Percentiles rank a stretch among this genome's conserved stretches.
Evolutionary conservation across 2,329 filamentous ascomycete species (phyloP).

Genomic region (Diaporthe sp.): DNA sequence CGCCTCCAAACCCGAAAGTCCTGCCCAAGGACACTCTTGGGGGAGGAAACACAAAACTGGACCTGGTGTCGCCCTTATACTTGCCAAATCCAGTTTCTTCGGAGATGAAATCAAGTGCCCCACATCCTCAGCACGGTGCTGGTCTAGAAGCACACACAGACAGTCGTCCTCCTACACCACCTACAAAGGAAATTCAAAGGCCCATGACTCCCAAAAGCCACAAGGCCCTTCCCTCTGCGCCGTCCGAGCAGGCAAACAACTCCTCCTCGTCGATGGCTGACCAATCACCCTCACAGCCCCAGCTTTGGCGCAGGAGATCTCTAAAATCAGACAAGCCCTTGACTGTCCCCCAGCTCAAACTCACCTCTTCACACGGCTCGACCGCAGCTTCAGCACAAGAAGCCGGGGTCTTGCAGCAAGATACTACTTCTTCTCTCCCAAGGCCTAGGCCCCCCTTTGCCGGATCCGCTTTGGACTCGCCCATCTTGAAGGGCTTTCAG

Average conservation of each 20-base stretch:
- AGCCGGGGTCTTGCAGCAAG: constrained; percentile 38
- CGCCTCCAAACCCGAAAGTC: constrained; percentile 33
- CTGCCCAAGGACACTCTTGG: constrained; percentile 32
- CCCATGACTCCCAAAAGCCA: constrained; percentile 34
- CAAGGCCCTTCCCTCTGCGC: constrained; percentile 20
- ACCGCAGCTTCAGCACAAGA: constrained; percentile 54
- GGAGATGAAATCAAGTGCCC: constrained; percentile 10
- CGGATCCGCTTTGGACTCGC: constrained; percentile 35
- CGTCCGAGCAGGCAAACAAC: constrained; percentile 47
- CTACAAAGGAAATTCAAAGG: constrained; percentile 31
- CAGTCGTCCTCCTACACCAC: constrained; percentile 35
- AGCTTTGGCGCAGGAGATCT: constrained; percentile 66
- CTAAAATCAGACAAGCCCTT: constrained; percentile 62
- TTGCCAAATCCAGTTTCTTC: constrained; percentile 39
- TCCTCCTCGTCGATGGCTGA: constrained; percentile 43
- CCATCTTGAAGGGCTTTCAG: constrained; percentile 39
- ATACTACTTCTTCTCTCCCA: constrained; percentile 45
- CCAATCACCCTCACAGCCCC: constrained; percentile 47
- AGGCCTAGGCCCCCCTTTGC: constrained; percentile 36
- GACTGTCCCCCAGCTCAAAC: constrained; percentile 63
- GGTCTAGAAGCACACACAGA: constrained; percentile 13
- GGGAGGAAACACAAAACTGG: constrained; percentile 12
- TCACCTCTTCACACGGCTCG: constrained; percentile 64
- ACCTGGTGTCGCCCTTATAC: constrained; percentile 33
- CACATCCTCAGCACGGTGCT: constrained; percentile 31